These are phyloP conservation scores for Arabidopsis hybrid DNA, from an alignment of 441 rosid species.

Conservation along the genomic window DNA sequence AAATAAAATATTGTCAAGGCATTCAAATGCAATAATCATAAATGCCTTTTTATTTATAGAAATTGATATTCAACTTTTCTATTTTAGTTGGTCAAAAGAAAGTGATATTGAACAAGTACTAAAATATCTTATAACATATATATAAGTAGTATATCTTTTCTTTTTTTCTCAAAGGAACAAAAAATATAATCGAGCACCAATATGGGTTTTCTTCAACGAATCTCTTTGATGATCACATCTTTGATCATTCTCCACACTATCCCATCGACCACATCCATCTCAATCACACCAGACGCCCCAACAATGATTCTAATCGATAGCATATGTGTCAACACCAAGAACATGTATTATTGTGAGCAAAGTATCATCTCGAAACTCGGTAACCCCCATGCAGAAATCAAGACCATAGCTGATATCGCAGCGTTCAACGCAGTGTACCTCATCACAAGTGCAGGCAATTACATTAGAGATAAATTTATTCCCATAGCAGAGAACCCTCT, in stretches of 20 bases:
- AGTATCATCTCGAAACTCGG: conserved; percentile 7
- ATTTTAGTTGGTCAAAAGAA: no score
- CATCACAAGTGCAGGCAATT: not conserved
- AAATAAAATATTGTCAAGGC: no score
- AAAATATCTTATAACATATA: not conserved
- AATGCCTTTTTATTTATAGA: no score
- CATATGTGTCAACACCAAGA: conserved; percentile 7
- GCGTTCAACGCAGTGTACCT: conserved; percentile 7
- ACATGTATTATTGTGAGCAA: not conserved
- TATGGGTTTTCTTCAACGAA: conserved; percentile 1
- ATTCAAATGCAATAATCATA: no score
- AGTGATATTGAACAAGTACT: no score
- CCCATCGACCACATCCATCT: not conserved
- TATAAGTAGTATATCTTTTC: no score
- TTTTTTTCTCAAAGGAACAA: not conserved
- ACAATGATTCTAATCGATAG: conserved; percentile 21
- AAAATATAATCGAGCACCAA: not conserved
- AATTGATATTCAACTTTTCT: no score
- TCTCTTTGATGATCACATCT: not conserved
- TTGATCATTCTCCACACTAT: conserved; percentile 6
- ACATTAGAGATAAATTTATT: conserved; percentile 17
- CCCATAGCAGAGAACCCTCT: not conserved
- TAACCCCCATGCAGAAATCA: not conserved
- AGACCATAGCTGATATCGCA: not conserved
- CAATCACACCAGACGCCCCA: conserved; percentile 1